Conservation (phyloP, 495 filamentous ascomycete genomes). For the Aspergillus avenaceus region DNA sequence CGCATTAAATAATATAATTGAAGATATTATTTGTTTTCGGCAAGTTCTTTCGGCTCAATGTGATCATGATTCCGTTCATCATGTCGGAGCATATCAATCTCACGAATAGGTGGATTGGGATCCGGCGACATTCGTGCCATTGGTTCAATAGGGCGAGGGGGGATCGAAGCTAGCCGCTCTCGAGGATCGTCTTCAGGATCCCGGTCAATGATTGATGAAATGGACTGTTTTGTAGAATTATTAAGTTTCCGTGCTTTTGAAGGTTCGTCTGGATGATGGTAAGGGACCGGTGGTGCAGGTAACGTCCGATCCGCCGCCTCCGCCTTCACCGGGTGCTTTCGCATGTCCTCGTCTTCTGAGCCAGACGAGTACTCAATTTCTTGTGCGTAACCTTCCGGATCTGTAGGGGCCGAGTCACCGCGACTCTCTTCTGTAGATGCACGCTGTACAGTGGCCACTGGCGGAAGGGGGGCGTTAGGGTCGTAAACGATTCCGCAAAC, state of each 20-base stretch:
- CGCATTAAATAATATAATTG: neutral
- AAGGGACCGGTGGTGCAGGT: slow-evolving; percentile 13
- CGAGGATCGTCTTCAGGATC: slow-evolving; percentile 26
- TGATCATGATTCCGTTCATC: slow-evolving; percentile 24
- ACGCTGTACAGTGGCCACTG: slow-evolving; percentile 30
- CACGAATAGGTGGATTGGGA: slow-evolving; percentile 17
- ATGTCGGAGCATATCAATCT: slow-evolving; percentile 21
- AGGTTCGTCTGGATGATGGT: slow-evolving; percentile 14
- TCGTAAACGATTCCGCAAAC: slow-evolving; percentile 44
- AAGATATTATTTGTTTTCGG: slow-evolving; percentile 14
- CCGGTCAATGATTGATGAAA: slow-evolving; percentile 44
- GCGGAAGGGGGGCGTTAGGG: slow-evolving; percentile 38
- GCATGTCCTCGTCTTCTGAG: slow-evolving; percentile 30
- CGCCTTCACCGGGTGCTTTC: slow-evolving; percentile 25
- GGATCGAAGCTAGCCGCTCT: slow-evolving; percentile 21
- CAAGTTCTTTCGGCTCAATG: slow-evolving; percentile 23
- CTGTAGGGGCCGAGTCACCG: slow-evolving; percentile 25
- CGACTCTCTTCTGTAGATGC: slow-evolving; percentile 39
- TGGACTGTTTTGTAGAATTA: slow-evolving; percentile 40
- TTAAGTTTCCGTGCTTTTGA: slow-evolving; percentile 13
- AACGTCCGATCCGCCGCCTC: slow-evolving; percentile 25
- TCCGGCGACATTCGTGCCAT: slow-evolving; percentile 16
- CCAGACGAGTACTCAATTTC: slow-evolving; percentile 36
- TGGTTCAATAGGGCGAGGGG: slow-evolving; percentile 16
- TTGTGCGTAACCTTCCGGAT: slow-evolving; percentile 27